Conservation (phyloP, 805 yeast genomes). For the Cyberlindnera amylophila region DNA sequence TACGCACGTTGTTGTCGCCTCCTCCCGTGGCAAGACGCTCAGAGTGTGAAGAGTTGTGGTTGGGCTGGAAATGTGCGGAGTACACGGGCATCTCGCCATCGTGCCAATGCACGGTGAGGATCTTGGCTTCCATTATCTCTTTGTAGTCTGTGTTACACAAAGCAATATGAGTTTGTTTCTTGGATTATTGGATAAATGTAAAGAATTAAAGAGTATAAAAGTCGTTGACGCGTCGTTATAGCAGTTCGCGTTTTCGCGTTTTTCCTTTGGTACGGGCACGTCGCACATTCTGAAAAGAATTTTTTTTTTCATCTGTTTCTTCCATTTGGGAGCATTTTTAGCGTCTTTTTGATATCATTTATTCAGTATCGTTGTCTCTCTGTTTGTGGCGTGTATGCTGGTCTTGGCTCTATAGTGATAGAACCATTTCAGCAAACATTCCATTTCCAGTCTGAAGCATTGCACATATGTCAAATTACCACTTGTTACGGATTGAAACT, state of each 20-base stretch:
- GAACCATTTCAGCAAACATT: no score
- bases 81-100: slow-evolving; percentile 74
- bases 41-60: slow-evolving; percentile 19
- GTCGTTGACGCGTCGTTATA: no score
- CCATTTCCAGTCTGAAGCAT: slow-evolving; percentile 7
- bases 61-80: slow-evolving; percentile 59
- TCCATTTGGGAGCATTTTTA: no score
- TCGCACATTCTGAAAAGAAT: neutral
- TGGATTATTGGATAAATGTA: no score
- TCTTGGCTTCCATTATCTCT: slow-evolving; percentile 35
- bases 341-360: no score
- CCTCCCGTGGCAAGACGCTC: slow-evolving; percentile 82
- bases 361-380: no score
- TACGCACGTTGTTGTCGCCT: slow-evolving; percentile 85
- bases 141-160: no score
- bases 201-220: no score
- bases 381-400: neutral
- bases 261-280: neutral
- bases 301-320: no score
- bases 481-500: slow-evolving; percentile 27
- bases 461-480: slow-evolving; percentile 45
- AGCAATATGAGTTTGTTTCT: no score
- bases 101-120: slow-evolving; percentile 68
- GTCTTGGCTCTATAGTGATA: neutral
- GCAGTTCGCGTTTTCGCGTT: neutral